A percentile compares a stretch with the other conserved stretches of the same genome.
These are phyloP conservation scores for Exophiala mesophila DNA, from an alignment of 2,329 filamentous ascomycete genomes.

Conservation along the genomic window DNA sequence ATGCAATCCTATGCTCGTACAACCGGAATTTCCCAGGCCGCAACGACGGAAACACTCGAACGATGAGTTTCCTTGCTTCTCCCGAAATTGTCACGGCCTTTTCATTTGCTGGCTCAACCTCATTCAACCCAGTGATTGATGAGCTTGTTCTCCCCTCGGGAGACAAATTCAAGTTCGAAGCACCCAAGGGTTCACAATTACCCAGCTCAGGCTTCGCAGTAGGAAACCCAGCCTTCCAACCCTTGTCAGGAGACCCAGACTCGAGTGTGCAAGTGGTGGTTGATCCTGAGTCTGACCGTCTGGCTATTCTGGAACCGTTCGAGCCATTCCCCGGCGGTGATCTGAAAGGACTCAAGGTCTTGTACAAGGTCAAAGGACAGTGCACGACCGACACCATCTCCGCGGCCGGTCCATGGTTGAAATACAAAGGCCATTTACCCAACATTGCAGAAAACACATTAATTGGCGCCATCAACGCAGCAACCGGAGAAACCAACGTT, in stretches of 20 bases:
- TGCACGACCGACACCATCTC: conserved; percentile 99
- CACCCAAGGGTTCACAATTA: conserved; percentile 59
- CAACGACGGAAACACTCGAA: conserved; percentile 92
- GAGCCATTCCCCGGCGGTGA: conserved; percentile 72
- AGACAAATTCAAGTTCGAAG: conserved; percentile 75
- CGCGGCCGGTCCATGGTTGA: conserved; percentile 92
- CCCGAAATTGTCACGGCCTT: conserved; percentile 96
- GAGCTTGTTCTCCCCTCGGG: conserved; percentile 74
- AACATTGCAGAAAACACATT: conserved; percentile 98
- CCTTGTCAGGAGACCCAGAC: conserved; percentile 67
- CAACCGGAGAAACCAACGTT: conserved; percentile 85
- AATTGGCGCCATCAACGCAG: conserved; percentile 88
- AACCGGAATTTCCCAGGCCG: conserved; percentile 97
- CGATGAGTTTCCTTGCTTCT: conserved; percentile 98
- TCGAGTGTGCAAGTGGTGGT: conserved; percentile 68
- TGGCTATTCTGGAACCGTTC: conserved; percentile 89
- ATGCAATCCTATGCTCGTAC: conserved; percentile 95
- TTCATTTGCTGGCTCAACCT: conserved; percentile 84
- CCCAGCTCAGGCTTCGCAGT: conserved; percentile 72
- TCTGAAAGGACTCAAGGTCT: conserved; percentile 70
- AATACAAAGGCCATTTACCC: conserved; percentile 97
- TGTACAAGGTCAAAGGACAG: conserved; percentile 95
- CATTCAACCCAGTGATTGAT: conserved; percentile 94
- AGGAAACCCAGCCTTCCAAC: conserved; percentile 69
- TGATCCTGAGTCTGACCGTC: conserved; percentile 78